Base-by-base conservation (phyloP, 768 basidiomycete species). In the Termitomyces sp. region DNA sequence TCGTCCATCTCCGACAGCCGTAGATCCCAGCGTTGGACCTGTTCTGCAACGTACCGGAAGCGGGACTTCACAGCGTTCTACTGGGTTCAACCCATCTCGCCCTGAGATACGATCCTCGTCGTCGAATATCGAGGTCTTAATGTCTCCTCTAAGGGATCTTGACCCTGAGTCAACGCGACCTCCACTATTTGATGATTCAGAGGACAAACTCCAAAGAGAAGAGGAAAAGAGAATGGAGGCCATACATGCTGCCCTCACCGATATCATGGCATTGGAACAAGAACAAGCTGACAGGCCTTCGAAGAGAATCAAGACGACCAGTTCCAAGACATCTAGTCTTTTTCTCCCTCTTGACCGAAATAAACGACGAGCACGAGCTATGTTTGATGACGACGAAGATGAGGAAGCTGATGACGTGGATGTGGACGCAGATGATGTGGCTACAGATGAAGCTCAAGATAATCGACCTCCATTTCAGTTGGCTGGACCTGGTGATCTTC, bases 161-260 rank as follows among this genome's bases (percentile, higher is more conserved):
- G 72, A 78, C 10, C 75, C 80, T 1, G 78, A 83, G 25, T 71
- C 78, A n/a, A 70, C 82, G 1, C 78, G 91, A 44, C 84, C 87
- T 0, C 90, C 90, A 8, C 75, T 95, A 21, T 94, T 95, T 59
- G 83, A 88, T 61, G 89, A 91, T 63, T 85, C 88, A 1, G 86
- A 89, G 59, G 88, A 92, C 57, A 81, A 77, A 57, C 73, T 73
- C 59, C 84, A 87, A 46, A 79, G 85, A 47, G 84, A 82, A 46
- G 88, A 96, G 68, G 82, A 88, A 51, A 80, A 88, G 62, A 79
- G 93, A 39, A 97, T 98, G 84, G 93, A 94, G 64, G 95, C 96
- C 3, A 97, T 98, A 19, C 94, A 94, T 64, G 94, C 94, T 8
- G 97, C 97, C 4, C 75, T 99, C 59, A 94, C 91, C 10, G 92